phyloP scores from a whole-genome alignment of 495 filamentous ascomycete genomes.

The Cercophora scortea region DNA sequence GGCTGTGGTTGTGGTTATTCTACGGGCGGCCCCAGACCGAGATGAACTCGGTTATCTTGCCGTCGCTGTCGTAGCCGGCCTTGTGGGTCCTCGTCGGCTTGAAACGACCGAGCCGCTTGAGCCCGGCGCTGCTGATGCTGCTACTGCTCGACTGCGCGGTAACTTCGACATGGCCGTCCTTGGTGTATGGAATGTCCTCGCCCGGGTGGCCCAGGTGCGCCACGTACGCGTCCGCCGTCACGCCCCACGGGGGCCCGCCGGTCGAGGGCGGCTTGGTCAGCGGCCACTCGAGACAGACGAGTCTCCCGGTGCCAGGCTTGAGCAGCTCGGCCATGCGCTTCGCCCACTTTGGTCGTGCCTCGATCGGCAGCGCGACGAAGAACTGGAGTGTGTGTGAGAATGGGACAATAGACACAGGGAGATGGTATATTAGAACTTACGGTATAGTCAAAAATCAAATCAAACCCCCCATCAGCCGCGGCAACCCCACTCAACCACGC shows the following conservation, averaged over 20 bases:
- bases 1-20: neutral
- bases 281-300: slow-evolving; percentile 80
- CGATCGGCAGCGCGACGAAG: slow-evolving; percentile 65
- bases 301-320: slow-evolving; percentile 47
- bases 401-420: too few relatives aligned
- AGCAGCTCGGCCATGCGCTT: slow-evolving; percentile 57
- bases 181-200: slow-evolving; percentile 53
- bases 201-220: slow-evolving; percentile 61
- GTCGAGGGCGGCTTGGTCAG: slow-evolving; percentile 54
- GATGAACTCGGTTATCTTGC: slow-evolving; percentile 54
- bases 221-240: slow-evolving; percentile 55
- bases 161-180: slow-evolving; percentile 45
- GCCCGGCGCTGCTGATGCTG: slow-evolving; percentile 26
- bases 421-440: slow-evolving; percentile 34
- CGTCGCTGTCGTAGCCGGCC: slow-evolving; percentile 35
- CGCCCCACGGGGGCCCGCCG: slow-evolving; percentile 63
- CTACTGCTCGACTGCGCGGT: slow-evolving; percentile 23
- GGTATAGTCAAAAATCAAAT: slow-evolving; percentile 81
- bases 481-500: slow-evolving; percentile 31
- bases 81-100: slow-evolving; percentile 63
- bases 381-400: slow-evolving; percentile 43
- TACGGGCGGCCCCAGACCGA: slow-evolving; percentile 37
- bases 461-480: slow-evolving; percentile 43
- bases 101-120: slow-evolving; percentile 56
- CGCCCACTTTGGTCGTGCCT: slow-evolving; percentile 62